A percentile compares a stretch with the other conserved stretches of the same genome.
Conservation (phyloP, 306 rosid genomes). For the Calophaca sinica region DNA sequence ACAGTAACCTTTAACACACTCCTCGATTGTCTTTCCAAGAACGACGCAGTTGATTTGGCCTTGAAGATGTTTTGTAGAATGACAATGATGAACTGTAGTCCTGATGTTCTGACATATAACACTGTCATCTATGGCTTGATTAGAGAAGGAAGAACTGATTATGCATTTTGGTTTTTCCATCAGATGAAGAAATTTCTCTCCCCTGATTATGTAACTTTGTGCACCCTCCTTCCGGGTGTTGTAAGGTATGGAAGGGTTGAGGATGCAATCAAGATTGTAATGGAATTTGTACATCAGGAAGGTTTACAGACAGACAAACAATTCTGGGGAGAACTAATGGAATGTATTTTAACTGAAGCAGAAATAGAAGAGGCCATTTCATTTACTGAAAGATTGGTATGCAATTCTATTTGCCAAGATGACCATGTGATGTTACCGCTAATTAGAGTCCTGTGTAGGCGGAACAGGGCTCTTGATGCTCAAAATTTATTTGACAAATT, state of each 20-base stretch:
- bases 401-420: slow-evolving; percentile 63
- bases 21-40: slow-evolving; percentile 90
- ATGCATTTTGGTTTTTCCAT: slow-evolving; percentile 94
- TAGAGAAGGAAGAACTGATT: slow-evolving; percentile 63
- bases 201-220: slow-evolving; percentile 87
- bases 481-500: slow-evolving; percentile 70
- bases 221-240: slow-evolving; percentile 86
- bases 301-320: slow-evolving; percentile 54
- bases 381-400: slow-evolving; percentile 76
- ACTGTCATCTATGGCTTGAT: slow-evolving; percentile 79
- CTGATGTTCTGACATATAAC: slow-evolving; percentile 90
- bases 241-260: slow-evolving; percentile 64
- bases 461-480: slow-evolving; percentile 70
- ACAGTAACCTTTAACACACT: slow-evolving; percentile 80
- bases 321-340: slow-evolving; percentile 84
- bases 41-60: slow-evolving; percentile 77
- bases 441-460: slow-evolving; percentile 67
- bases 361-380: slow-evolving; percentile 60
- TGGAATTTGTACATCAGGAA: slow-evolving; percentile 59
- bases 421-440: slow-evolving; percentile 74
- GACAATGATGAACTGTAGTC: slow-evolving; percentile 73
- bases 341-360: slow-evolving; percentile 72
- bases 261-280: slow-evolving; percentile 70
- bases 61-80: slow-evolving; percentile 73
- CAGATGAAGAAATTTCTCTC: slow-evolving; percentile 87